phyloP scores from a whole-genome alignment of 2,329 filamentous ascomycete genomes.

The Cephalotrichum gorgonifer region DNA sequence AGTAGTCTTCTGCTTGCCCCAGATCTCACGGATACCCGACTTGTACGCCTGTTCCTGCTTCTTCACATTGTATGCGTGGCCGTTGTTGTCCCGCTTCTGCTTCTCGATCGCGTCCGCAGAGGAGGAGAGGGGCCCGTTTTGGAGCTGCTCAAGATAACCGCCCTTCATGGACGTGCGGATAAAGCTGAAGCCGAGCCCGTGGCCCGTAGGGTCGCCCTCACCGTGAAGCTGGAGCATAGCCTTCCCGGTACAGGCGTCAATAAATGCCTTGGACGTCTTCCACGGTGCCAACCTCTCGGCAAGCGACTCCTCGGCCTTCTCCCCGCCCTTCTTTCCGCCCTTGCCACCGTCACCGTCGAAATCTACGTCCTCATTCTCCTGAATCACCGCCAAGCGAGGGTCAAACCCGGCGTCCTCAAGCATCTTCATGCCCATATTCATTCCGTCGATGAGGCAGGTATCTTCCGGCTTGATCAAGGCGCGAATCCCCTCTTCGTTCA shows the following conservation, averaged over 20 bases:
- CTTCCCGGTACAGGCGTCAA: slow-evolving; percentile 87
- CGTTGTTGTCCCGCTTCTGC: slow-evolving; percentile 79
- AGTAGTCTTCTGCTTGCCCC: slow-evolving; percentile 76
- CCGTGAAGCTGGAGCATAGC: slow-evolving; percentile 95
- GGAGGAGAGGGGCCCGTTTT: slow-evolving; percentile 47
- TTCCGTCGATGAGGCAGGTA: slow-evolving; percentile 86
- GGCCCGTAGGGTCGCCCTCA: slow-evolving; percentile 86
- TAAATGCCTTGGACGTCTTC: slow-evolving; percentile 94
- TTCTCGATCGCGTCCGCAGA: slow-evolving; percentile 79
- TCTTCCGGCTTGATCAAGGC: slow-evolving; percentile 92
- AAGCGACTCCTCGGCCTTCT: slow-evolving; percentile 57
- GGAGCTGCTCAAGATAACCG: slow-evolving; percentile 76
- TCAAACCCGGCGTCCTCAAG: slow-evolving; percentile 86
- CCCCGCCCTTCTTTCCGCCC: slow-evolving; percentile 28
- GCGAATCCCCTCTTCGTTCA: slow-evolving; percentile 72
- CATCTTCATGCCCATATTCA: slow-evolving; percentile 90
- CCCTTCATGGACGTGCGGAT: slow-evolving; percentile 99
- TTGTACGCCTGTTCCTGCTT: slow-evolving; percentile 89
- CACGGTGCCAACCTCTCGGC: slow-evolving; percentile 89
- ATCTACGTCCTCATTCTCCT: slow-evolving; percentile 47
- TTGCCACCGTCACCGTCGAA: slow-evolving; percentile 32
- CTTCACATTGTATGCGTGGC: slow-evolving; percentile 95
- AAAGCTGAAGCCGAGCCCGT: slow-evolving; percentile 91
- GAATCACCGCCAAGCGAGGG: slow-evolving; percentile 46
- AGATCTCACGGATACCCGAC: slow-evolving; percentile 82